Evolutionary conservation across 129 eudicot genomes (phyloP), one percentile per base, ranked within the genome.

Genomic region (Flaveria brownii): DNA sequence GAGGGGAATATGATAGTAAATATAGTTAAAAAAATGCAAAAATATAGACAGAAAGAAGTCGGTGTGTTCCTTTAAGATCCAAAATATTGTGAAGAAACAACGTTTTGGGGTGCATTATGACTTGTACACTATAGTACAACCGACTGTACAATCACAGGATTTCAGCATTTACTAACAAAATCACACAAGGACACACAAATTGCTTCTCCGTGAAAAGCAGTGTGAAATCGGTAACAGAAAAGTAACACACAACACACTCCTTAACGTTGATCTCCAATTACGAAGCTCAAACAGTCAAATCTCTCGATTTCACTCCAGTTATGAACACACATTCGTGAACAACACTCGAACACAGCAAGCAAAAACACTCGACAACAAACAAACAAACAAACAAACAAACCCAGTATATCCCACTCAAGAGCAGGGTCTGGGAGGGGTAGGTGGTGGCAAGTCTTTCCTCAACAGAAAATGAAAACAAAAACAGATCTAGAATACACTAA

Each of bases 51-150:
- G 20, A 47, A 28, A 20, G 22, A 57, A 20, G 61, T 11, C 15
- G 45, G 49, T 63, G 47, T 39, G 22, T n/a, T 46, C 61, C n/a
- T 62, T 26, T 26, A 52, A 22, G 46, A 75, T 62, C 49, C 61
- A 75, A n/a, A 75, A 68, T 4, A 16, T 49, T 30, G 22, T 26
- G 71, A 75, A 62, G 14, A 47, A 46, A 45, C 6, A 51, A 57
- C 43, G n/a, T 42, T 41, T 22, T 23, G 49, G 18, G 11, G 68
- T 72, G 83, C 83, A 72, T 73, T 64, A 80, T 41, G 59, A 79
- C 60, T 79, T 79, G 74, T 79, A 79, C 78, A 72, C 2, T 72
- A 23, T 6, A 54, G 73, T 79, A 63, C 78, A 72, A 72, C 78
- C 52, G 41, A 72, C 0, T 54, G 74, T 72, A 64, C 52, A 33